Base-by-base conservation (phyloP, 805 yeast species). In the Barnettozyma salicaria region DNA sequence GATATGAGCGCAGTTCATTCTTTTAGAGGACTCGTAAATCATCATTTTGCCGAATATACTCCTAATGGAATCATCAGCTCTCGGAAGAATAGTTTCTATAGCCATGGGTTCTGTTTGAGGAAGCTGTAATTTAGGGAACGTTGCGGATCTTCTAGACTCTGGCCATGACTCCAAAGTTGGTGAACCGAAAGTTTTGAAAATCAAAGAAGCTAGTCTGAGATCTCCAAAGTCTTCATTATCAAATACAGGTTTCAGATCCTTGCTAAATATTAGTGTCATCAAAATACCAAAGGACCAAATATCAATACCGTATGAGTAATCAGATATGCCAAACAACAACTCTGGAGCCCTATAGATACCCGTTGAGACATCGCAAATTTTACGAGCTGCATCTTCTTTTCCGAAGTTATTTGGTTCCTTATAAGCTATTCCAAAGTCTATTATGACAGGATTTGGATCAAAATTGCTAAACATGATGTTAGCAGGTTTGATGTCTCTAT, bases 401-500 rank as follows among this genome's bases (percentile, higher is more conserved):
- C 87, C 87, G 56, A 74, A 76, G 46, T 83, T 86, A 20, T 75
- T 68, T 1, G 77, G 54, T 23, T 45, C 53, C 14, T 48, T 34
- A 17, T 51, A 68, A 14, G 63, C 53, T 18, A 64, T 65, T 0
- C 73, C 74, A 38, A 67, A 58, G 40, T 67, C 72, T 13, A 61
- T 61, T n/a, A 67, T 52, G 3, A 63, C 53, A 1, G 70, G 67
- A 5, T 42, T 32, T 3, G 50, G 40, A 9, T 50, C 49, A n/a
- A 37, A 36, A 5, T 50, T 50, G 36, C 55, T 62, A 42, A 80
- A 77, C 52, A 86, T 58, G 37, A 85, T 74, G 53, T 85, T 85
- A 34, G 80, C 86, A 1, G 92, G 88, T 57, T 92, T 92, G 47
- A 90, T 78, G 60, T 90, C 98, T 52, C 98, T 72, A 61, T 90